Percentiles rank a stretch among this genome's conserved stretches.
Conservation (phyloP, 1,139 yeast genomes). For the Yamadazyma triangularis region DNA sequence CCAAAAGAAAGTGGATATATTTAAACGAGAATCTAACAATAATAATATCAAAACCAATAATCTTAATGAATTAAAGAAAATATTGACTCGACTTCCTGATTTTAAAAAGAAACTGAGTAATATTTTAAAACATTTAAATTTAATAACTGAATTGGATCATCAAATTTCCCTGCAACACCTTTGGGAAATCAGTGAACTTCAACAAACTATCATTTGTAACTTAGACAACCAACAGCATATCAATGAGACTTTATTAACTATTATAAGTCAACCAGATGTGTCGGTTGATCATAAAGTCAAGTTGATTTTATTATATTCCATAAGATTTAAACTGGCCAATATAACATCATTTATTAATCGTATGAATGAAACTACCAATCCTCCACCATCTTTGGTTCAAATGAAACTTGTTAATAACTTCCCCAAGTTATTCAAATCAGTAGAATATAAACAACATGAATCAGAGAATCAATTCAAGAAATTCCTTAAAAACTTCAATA, state of each 20-base stretch:
- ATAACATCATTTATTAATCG: conserved; percentile 21
- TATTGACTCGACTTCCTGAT: conserved; percentile 90
- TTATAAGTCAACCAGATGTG: conserved; percentile 24
- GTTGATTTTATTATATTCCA: conserved; percentile 66
- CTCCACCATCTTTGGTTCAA: conserved; percentile 34
- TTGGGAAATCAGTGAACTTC: conserved; percentile 87
- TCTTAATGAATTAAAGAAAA: conserved; percentile 82
- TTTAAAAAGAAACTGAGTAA: conserved; percentile 82
- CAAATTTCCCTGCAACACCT: conserved; percentile 57
- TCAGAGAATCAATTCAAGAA: conserved; percentile 21
- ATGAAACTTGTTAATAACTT: conserved; percentile 29
- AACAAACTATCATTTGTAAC: conserved; percentile 76
- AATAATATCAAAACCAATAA: conserved; percentile 59
- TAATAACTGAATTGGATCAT: conserved; percentile 79
- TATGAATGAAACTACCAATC: conserved; percentile 20
- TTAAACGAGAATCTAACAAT: conserved; percentile 71
- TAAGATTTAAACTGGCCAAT: conserved; percentile 55
- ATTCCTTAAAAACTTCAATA: conserved; percentile 21
- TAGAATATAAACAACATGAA: conserved; percentile 3
- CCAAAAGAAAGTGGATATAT: conserved; percentile 78
- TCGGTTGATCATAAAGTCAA: conserved; percentile 33
- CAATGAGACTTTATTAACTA: conserved; percentile 20
- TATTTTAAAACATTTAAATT: conserved; percentile 89
- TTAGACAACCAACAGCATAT: conserved; percentile 31
- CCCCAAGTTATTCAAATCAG: conserved; percentile 11